phyloP scores from a whole-genome alignment of 2,329 filamentous ascomycete genomes.

The Stachybotrys chartarum region DNA sequence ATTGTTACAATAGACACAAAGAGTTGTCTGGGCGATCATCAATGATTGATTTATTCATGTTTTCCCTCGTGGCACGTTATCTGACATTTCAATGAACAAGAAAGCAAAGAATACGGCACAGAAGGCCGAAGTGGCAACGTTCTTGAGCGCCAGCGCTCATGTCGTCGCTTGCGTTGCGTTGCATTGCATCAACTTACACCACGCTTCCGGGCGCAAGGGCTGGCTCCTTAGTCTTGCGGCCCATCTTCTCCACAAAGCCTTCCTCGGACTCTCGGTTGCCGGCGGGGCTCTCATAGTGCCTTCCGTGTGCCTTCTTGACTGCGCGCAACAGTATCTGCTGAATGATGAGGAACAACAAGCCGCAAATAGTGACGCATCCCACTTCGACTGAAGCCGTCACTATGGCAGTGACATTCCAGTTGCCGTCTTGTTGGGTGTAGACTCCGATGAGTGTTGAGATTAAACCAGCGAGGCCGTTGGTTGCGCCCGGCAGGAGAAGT shows the following conservation, averaged over 20 bases:
- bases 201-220: background rate
- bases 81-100: too few species aligned
- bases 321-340: constrained; percentile 21
- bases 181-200: background rate
- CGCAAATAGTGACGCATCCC: constrained; percentile 15
- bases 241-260: constrained; percentile 1
- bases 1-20: constrained; percentile 15
- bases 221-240: background rate
- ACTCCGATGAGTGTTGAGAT: constrained; percentile 42
- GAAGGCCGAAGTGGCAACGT: background rate
- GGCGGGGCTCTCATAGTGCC: constrained; percentile 13
- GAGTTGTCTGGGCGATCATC: too few species aligned
- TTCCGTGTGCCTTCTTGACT: constrained; percentile 20
- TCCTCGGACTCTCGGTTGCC: constrained; percentile 2
- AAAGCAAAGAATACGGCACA: background rate
- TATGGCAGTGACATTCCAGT: constrained; percentile 34
- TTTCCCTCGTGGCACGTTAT: too few species aligned
- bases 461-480: constrained; percentile 42
- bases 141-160: background rate
- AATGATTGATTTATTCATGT: too few species aligned
- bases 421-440: constrained; percentile 37
- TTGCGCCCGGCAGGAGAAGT: constrained; percentile 36
- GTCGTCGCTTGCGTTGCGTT: background rate
- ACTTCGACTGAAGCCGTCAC: constrained; percentile 28
- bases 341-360: constrained; percentile 20